Conservation (phyloP, 192 early-diverging fungal genomes). For the Funneliformis geosporum region DNA sequence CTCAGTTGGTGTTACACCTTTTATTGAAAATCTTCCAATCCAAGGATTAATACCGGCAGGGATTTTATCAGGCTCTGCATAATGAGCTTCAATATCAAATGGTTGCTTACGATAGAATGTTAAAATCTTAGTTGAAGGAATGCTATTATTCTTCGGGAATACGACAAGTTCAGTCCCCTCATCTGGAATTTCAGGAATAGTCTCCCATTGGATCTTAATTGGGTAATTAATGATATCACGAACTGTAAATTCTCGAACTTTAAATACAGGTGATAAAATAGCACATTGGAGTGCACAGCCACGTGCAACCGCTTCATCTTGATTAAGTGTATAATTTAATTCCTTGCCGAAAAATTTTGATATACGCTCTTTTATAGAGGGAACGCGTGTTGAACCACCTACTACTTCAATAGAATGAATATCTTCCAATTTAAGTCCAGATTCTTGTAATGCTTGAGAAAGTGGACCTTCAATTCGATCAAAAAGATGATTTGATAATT, state of each 20-base stretch:
- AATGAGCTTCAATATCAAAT: conserved; percentile 81
- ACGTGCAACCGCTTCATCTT: conserved; percentile 96
- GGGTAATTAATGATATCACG: conserved; percentile 89
- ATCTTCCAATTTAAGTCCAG: conserved; percentile 74
- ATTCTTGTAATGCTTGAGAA: conserved; percentile 71
- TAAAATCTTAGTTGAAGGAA: conserved; percentile 90
- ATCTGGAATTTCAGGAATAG: conserved; percentile 62
- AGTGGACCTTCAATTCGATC: conserved; percentile 73
- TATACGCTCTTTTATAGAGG: conserved; percentile 88
- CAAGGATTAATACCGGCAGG: conserved; percentile 77
- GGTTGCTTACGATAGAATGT: conserved; percentile 87
- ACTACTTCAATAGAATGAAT: conserved; percentile 95
- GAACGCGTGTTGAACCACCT: conserved; percentile 93
- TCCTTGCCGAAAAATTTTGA: conserved; percentile 87
- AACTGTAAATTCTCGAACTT: conserved; percentile 94
- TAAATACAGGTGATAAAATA: conserved; percentile 95
- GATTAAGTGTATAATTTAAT: conserved; percentile 91
- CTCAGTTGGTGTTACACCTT: conserved; percentile 69
- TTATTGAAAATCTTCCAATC: conserved; percentile 86
- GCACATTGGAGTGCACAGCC: conserved; percentile 97
- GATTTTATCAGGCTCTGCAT: conserved; percentile 66
- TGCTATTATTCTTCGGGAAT: conserved; percentile 81
- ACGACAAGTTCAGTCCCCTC: conserved; percentile 81
- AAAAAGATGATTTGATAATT: conserved; percentile 73
- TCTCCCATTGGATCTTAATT: conserved; percentile 88